Percentiles rank a stretch among this genome's conserved stretches.
phyloP scores from a whole-genome alignment of 305 asterid genomes.

The Petunia hybrid region DNA sequence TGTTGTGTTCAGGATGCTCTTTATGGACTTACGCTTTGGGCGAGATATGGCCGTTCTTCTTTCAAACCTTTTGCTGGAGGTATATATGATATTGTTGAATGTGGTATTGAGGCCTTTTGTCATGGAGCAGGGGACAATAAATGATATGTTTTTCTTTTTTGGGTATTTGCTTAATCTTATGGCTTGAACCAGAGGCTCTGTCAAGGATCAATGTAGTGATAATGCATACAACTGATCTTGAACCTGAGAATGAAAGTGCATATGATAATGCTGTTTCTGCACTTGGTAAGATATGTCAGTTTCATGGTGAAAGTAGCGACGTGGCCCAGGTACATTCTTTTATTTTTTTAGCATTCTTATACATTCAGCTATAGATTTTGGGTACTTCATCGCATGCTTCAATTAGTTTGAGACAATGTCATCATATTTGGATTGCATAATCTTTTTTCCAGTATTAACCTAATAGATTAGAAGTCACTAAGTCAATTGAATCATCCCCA shows the following conservation, averaged over 20 bases:
- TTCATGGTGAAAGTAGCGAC: conserved; percentile 35
- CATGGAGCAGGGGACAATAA: not conserved
- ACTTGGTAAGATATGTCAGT: conserved; percentile 23
- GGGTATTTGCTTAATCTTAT: not conserved
- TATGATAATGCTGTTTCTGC: conserved; percentile 37
- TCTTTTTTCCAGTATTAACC: too few relatives aligned
- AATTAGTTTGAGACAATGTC: not conserved
- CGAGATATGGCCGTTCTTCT: conserved; percentile 31
- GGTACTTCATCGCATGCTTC: not conserved
- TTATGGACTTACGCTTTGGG: conserved; percentile 20
- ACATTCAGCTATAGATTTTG: not conserved
- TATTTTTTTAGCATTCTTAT: not conserved
- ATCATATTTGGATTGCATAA: too few relatives aligned
- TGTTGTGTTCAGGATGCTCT: conserved; percentile 27
- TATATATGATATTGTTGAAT: not conserved
- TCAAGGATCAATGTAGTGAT: conserved; percentile 34
- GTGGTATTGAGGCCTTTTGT: not conserved
- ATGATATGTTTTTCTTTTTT: not conserved
- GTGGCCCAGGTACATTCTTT: conserved; percentile 23
- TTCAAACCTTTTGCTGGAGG: conserved; percentile 38
- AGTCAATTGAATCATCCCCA: too few relatives aligned
- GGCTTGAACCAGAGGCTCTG: conserved; percentile 27
- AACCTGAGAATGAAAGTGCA: conserved; percentile 32
- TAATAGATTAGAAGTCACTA: too few relatives aligned
- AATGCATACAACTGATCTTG: conserved; percentile 28